Conservation (phyloP, 2,329 filamentous ascomycete genomes). For the Aureobasidium sp. region DNA sequence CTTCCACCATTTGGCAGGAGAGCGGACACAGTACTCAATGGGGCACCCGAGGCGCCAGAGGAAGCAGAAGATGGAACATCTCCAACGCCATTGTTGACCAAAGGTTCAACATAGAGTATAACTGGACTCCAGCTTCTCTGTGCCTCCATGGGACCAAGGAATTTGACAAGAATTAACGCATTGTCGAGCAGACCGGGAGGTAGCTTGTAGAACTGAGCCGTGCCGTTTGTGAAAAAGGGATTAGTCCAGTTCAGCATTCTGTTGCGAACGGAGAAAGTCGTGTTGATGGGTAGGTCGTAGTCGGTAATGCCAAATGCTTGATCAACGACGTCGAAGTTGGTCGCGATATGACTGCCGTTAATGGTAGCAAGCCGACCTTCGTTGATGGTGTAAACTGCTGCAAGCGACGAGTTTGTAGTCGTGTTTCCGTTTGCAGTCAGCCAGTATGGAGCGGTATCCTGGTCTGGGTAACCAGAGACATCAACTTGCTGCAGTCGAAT, state of each 20-base stretch:
- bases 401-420: conserved; percentile 22
- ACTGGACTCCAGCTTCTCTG: conserved; percentile 22
- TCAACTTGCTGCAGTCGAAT: conserved; percentile 22
- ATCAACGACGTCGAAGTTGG: conserved; percentile 17
- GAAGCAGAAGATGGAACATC: not conserved
- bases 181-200: conserved; percentile 20
- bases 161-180: conserved; percentile 22
- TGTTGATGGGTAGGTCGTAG: conserved; percentile 21
- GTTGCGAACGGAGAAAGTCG: conserved; percentile 21
- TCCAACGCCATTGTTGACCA: not conserved
- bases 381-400: conserved; percentile 24
- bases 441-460: conserved; percentile 17
- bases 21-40: not conserved
- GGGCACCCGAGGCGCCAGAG: not conserved
- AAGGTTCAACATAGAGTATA: conserved; percentile 19
- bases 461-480: conserved; percentile 10
- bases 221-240: conserved; percentile 22
- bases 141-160: conserved; percentile 21
- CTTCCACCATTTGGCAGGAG: not conserved
- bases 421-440: conserved; percentile 26
- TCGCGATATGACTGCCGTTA: conserved; percentile 21
- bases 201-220: conserved; percentile 25
- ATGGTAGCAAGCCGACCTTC: conserved; percentile 19
- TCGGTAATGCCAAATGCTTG: conserved; percentile 22
- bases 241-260: conserved; percentile 26